Evolutionary conservation across 1,284 basidiomycete species (phyloP), one percentile per base, ranked within the genome.

Genomic region (Inonotus hispidus): DNA sequence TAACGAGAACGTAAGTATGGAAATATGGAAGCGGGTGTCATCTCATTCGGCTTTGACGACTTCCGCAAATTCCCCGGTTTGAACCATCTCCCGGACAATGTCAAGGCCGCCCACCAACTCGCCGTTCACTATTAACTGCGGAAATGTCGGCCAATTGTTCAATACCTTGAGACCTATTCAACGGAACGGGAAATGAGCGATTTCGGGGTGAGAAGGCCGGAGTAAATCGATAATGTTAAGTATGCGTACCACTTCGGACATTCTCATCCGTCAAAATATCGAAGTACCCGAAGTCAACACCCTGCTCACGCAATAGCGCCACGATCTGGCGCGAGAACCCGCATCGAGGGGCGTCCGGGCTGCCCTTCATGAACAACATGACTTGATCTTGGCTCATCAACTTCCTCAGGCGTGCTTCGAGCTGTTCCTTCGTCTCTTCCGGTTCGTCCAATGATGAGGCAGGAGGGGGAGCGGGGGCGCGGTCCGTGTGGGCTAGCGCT

Each of bases 361-460:
- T 88, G 23, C 96, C 97, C 77, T 99, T 99, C 95, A 99, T 99
- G 82, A 99, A 98, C 61, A 99, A 75, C 60, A 99, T 93, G 10
- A 98, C 84, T 0, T 84, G 83, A 71, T 76, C 82, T 74, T 83
- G 80, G 58, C 78, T 78, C 91, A 95, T 94, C 63, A 95, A 72
- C 53, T 66, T 68, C 32, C 73, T 75, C 71, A 93, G 82, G 57
- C 93, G 80, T 47, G 72, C 70, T 47, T 82, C 79, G 23, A 93
- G 79, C 66, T 90, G 73, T 4, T 82, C 80, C 71, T 93, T 89
- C n/a, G 72, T 58, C 68, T 71, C 73, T 61, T 75, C 75, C 13
- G 39, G 49, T 23, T 16, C 60, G 35, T 53, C 49, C n/a, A 11
- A 46, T 68, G 23, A 14, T 27, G 23, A 14, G 14, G 35, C 37